A percentile compares a stretch with the other conserved stretches of the same genome.
Conservation (phyloP, 225 moss, liverwort and hornwort genomes). For the Polytrichum commune region DNA sequence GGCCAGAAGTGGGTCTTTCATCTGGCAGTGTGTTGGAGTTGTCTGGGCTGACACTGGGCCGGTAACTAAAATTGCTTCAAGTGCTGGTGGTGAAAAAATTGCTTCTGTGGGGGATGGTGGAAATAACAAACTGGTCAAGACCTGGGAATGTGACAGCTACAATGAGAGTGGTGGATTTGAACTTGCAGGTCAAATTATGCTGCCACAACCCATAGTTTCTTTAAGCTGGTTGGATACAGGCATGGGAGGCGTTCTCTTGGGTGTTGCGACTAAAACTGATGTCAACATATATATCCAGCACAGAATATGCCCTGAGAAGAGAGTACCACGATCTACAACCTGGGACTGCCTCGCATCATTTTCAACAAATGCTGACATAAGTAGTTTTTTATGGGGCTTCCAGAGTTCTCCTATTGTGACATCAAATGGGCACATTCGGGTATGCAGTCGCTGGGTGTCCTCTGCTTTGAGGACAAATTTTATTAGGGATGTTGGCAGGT, state of each 20-base stretch:
- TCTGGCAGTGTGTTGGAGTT: conserved; percentile 71
- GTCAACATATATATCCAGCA: conserved; percentile 66
- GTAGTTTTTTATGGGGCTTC: conserved; percentile 67
- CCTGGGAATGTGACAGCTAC: conserved; percentile 86
- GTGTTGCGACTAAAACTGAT: conserved; percentile 58
- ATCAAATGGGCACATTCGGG: conserved; percentile 72
- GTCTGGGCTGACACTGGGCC: conserved; percentile 52
- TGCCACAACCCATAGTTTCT: conserved; percentile 53
- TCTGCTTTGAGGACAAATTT: conserved; percentile 18
- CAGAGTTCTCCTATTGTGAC: conserved; percentile 75
- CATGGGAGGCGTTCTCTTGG: conserved; percentile 68
- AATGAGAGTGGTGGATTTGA: conserved; percentile 64
- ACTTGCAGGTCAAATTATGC: conserved; percentile 59
- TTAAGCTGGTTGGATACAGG: conserved; percentile 82
- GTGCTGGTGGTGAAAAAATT: conserved; percentile 56
- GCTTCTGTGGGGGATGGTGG: conserved; percentile 54
- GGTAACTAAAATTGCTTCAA: conserved; percentile 59
- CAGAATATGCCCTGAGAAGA: conserved; percentile 30
- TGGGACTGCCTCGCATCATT: conserved; percentile 79
- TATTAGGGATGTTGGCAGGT: neutral
- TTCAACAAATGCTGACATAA: conserved; percentile 37
- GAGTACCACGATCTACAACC: conserved; percentile 26
- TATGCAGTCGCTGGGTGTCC: conserved; percentile 68
- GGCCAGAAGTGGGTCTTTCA: conserved; percentile 25
- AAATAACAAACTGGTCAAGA: conserved; percentile 47